Percentiles rank a stretch among this genome's conserved stretches.
Conservation (phyloP, 2,329 filamentous ascomycete species). For the Phialophora verrucosa region DNA sequence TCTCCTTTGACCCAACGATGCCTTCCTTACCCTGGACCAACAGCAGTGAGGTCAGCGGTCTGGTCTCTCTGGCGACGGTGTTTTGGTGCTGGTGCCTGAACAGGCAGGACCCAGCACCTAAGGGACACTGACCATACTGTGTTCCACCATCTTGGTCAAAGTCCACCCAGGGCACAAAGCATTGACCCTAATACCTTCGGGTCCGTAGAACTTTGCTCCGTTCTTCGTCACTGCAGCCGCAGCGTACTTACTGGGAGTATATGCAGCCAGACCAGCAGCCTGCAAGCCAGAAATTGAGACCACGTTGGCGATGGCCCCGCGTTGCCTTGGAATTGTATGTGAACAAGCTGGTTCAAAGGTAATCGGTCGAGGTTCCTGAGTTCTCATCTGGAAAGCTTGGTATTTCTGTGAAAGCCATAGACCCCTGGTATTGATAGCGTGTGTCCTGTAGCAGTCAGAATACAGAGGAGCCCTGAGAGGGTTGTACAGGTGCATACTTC, state of each 20-base stretch:
- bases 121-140: constrained; percentile 21
- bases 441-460: constrained; percentile 15
- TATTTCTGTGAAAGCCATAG: constrained; percentile 34
- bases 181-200: constrained; percentile 34
- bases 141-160: constrained; percentile 32
- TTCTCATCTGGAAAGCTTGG: constrained; percentile 33
- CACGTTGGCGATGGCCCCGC: constrained; percentile 34
- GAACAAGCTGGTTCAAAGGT: constrained; percentile 17
- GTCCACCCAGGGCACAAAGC: constrained; percentile 35
- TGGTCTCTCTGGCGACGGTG: not conserved
- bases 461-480: not conserved
- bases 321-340: constrained; percentile 29
- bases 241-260: constrained; percentile 33
- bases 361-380: constrained; percentile 26
- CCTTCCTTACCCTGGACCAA: constrained; percentile 25
- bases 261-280: constrained; percentile 29
- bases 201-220: constrained; percentile 33
- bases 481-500: constrained; percentile 16
- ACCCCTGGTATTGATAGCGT: constrained; percentile 31
- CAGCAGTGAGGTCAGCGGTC: not conserved
- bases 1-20: constrained; percentile 31
- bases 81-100: not conserved
- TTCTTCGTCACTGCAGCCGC: constrained; percentile 33
- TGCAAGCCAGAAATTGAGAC: constrained; percentile 30
- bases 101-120: not conserved